phyloP scores from a whole-genome alignment of 2,329 filamentous ascomycete species.

The Aplosporella prunicola region DNA sequence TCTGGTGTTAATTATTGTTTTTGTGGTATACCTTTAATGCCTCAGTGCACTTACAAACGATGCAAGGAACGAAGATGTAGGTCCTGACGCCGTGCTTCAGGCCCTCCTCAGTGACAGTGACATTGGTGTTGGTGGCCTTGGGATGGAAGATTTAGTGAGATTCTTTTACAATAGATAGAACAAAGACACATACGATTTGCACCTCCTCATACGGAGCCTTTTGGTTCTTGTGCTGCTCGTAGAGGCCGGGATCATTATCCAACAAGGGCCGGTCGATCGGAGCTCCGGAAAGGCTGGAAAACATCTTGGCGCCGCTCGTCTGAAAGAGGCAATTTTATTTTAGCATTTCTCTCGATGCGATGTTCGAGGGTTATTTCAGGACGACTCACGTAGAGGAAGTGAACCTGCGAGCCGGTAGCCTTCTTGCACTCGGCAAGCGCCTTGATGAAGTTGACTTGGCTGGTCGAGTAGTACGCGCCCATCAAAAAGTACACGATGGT shows the following conservation, averaged over 20 bases:
- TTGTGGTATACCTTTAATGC: background rate
- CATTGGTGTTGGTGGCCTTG: conserved; percentile 37
- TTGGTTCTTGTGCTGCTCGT: conserved; percentile 35
- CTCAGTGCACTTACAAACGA: conserved; percentile 39
- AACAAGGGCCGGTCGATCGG: conserved; percentile 33
- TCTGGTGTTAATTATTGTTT: background rate
- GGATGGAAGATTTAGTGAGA: background rate
- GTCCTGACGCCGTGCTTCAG: conserved; percentile 35
- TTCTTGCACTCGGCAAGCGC: conserved; percentile 38
- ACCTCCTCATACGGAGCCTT: conserved; percentile 16
- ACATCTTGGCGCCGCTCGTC: conserved; percentile 45
- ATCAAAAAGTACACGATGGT: conserved; percentile 42
- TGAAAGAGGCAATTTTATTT: background rate
- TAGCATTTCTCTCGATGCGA: too few species aligned
- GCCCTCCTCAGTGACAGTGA: conserved; percentile 34
- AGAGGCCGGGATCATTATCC: conserved; percentile 38
- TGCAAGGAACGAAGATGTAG: conserved; percentile 47
- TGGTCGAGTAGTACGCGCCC: conserved; percentile 27
- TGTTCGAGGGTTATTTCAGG: conserved; percentile 17
- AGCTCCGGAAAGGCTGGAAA: conserved; percentile 39
- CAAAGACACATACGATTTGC: conserved; percentile 17
- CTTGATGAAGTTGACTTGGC: conserved; percentile 35
- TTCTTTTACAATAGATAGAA: background rate
- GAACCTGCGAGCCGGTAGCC: conserved; percentile 32
- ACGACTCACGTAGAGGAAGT: conserved; percentile 39